phyloP scores from a whole-genome alignment of 2,329 filamentous ascomycete genomes.

The Zasmidium citrigriseum region DNA sequence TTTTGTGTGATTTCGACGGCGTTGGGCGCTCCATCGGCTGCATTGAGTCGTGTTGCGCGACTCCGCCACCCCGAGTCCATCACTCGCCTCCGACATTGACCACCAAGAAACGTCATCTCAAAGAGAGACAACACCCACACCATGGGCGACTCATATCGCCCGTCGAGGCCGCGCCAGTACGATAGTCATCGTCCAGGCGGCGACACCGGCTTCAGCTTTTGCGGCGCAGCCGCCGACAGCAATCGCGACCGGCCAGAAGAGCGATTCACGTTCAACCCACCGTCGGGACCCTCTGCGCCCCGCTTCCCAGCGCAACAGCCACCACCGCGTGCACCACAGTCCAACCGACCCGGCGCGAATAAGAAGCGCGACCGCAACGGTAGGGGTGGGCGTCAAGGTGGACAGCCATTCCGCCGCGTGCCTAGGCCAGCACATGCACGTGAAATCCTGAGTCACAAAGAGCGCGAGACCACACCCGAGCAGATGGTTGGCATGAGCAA shows the following conservation, averaged over 20 bases:
- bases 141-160: conserved; percentile 17
- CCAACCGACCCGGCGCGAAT: background rate
- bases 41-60: background rate
- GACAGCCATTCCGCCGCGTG: conserved; percentile 13
- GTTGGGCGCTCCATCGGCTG: background rate
- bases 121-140: background rate
- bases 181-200: background rate
- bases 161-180: background rate
- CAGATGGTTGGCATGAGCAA: conserved; percentile 45
- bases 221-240: conserved; percentile 24
- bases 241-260: conserved; percentile 16
- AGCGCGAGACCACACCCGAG: conserved; percentile 45
- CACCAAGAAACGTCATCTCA: background rate
- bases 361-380: conserved; percentile 2
- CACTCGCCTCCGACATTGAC: background rate
- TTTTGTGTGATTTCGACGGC: background rate
- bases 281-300: conserved; percentile 18
- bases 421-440: conserved; percentile 45
- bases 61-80: background rate
- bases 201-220: conserved; percentile 25
- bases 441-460: conserved; percentile 42
- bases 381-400: conserved; percentile 1
- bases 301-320: conserved; percentile 24
- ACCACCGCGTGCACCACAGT: conserved; percentile 11
- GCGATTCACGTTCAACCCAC: conserved; percentile 28